Percentiles rank a stretch among this genome's conserved stretches.
Evolutionary conservation across 306 rosid genomes (phyloP).

Genomic region (Argentina anserina): DNA sequence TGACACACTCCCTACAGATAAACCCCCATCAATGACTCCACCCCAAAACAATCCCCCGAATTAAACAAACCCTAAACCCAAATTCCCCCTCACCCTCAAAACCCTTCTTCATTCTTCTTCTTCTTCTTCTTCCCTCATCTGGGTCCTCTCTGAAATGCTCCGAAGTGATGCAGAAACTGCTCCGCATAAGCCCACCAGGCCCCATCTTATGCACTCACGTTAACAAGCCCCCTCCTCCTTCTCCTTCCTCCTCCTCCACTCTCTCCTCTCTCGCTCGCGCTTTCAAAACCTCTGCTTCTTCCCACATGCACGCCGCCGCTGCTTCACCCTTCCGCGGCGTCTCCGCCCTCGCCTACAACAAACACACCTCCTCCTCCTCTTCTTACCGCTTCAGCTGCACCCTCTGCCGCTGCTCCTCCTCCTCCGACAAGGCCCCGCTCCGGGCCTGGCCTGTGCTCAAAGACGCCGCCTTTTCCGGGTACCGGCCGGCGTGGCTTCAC

Average conservation of each 20-base stretch:
- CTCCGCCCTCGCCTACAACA: conserved; percentile 20
- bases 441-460: conserved; percentile 46
- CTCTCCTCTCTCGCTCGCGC: conserved; percentile 16
- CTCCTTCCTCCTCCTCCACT: not conserved
- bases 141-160: conserved; percentile 47
- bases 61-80: not conserved
- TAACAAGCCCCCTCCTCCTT: conserved; percentile 23
- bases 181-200: conserved; percentile 43
- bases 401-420: conserved; percentile 34
- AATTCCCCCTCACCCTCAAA: not conserved
- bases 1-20: not conserved
- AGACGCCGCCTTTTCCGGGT: conserved; percentile 27
- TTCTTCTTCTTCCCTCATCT: not conserved
- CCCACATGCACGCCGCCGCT: conserved; percentile 35
- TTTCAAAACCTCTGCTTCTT: not conserved
- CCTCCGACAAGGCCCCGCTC: conserved; percentile 13
- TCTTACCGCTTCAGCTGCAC: conserved; percentile 27
- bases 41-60: not conserved
- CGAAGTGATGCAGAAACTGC: conserved; percentile 67
- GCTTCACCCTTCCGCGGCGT: conserved; percentile 17
- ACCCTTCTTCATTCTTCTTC: not conserved
- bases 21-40: not conserved
- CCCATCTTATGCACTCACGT: conserved; percentile 42
- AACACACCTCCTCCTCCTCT: conserved; percentile 16
- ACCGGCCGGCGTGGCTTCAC: conserved; percentile 38